phyloP scores from a whole-genome alignment of 1,139 yeast species.

The Yamadazyma buinensis region DNA sequence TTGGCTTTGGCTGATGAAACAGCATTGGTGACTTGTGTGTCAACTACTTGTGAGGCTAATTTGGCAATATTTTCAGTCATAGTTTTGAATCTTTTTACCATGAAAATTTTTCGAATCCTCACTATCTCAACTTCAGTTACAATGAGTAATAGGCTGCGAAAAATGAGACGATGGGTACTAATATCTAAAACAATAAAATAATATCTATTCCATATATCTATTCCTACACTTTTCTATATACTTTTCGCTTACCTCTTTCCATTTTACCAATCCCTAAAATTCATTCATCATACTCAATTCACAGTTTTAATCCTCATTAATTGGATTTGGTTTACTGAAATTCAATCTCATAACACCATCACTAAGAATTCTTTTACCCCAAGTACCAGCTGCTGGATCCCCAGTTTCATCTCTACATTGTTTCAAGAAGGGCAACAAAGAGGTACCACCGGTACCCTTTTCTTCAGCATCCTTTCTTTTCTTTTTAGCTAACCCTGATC shows the following conservation, averaged over 20 bases:
- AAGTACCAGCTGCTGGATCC: constrained; percentile 81
- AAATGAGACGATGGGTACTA: no score
- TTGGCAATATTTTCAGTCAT: constrained; percentile 16
- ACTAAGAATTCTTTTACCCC: constrained; percentile 78
- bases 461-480: constrained; percentile 46
- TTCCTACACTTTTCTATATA: no score
- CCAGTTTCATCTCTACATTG: constrained; percentile 97
- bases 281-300: not conserved
- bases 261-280: not conserved
- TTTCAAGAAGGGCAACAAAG: constrained; percentile 83
- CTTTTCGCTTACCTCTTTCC: not conserved
- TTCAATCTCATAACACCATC: constrained; percentile 52
- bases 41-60: constrained; percentile 5
- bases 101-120: constrained; percentile 5
- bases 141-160: no score
- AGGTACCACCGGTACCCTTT: constrained; percentile 93
- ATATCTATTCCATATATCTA: no score
- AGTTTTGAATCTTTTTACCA: constrained; percentile 4
- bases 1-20: not conserved
- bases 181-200: no score
- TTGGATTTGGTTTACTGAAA: constrained; percentile 32
- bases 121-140: no score
- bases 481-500: constrained; percentile 58
- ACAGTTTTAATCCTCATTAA: constrained; percentile 30
- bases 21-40: not conserved